Evolutionary conservation across 2,329 filamentous ascomycete genomes (phyloP).

Genomic region (Colletotrichum tofieldiae): DNA sequence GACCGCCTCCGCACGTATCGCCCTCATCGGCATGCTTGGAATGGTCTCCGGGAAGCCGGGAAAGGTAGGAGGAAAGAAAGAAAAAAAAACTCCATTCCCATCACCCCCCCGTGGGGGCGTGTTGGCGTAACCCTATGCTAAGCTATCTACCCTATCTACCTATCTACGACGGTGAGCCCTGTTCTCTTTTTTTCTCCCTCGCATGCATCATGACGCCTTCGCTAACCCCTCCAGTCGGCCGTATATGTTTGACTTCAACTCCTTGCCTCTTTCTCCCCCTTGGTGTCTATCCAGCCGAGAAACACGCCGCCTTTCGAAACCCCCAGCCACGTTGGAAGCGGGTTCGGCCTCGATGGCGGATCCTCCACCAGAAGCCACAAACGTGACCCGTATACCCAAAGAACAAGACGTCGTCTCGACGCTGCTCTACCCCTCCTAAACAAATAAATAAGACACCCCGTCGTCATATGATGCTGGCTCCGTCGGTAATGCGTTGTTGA

Average conservation of each 20-base stretch:
- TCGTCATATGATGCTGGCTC: constrained; percentile 30
- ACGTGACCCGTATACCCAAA: background rate
- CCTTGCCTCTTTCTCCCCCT: background rate
- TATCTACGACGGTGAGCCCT: constrained; percentile 37
- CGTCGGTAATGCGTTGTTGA: constrained; percentile 29
- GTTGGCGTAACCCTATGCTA: constrained; percentile 39
- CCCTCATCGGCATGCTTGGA: background rate
- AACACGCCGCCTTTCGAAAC: background rate
- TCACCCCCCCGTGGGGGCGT: constrained; percentile 21
- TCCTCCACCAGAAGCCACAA: background rate
- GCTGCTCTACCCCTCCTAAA: background rate
- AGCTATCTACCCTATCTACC: constrained; percentile 43
- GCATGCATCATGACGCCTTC: constrained; percentile 38
- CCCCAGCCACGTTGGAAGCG: background rate
- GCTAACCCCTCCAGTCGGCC: background rate
- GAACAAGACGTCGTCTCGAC: background rate
- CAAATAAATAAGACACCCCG: background rate
- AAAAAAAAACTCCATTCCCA: constrained; percentile 19
- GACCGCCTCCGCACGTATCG: background rate
- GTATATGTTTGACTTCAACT: constrained; percentile 14
- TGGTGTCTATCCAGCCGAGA: background rate
- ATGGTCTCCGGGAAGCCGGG: background rate
- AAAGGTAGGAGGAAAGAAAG: background rate
- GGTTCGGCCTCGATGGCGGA: background rate
- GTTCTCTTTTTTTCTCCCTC: background rate